Evolutionary conservation across 129 eudicot genomes (phyloP), one percentile per base, ranked within the genome.

Genomic region (Rutidosis leptorrhynchoides): DNA sequence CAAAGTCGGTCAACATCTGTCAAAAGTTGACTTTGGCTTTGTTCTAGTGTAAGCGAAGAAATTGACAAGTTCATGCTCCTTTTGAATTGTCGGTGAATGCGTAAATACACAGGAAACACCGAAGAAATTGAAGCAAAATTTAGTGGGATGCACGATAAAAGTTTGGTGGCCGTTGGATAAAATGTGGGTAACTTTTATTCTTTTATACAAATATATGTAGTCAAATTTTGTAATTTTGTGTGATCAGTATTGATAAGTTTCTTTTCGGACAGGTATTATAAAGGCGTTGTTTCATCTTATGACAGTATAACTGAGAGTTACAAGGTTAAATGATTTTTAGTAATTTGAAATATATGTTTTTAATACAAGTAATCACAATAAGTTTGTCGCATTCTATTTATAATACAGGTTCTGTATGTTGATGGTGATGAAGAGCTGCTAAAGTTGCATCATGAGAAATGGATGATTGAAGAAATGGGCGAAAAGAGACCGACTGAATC

Each of bases 91-190:
- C n/a, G 7, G 43, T 19, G 24, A 27, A 21, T 58, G 25, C 53
- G 45, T 35, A 57, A 26, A 6, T 73, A 55, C 65, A 22, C 79
- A 82, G 89, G 77, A 65, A 32, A 67, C 16, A 45, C 59, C 43
- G 3, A 74, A 78, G 60, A 60, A 56, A 30, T 75, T 66, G 59
- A 85, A 82, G 58, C 82, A 83, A 57, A 87, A 85, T 30, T 55
- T 92, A 69, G 83, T 92, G 69, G 93, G 86, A 15, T 52, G 57
- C 42, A 79, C 69, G 70, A 80, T 92, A 70, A 78, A 79, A 67
- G 96, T 92, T 71, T 88, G 96, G 98, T 92, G 98, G 96, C 96
- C 98, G n/a, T 25, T 83, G 55, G 98, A 92, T 62, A 23, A 70
- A 70, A 74, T 29, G 98, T 85, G 79, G 75, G 83, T 85, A 40